Base-by-base conservation (phyloP, 352 stramenopile species). In the Pythium phragmiticola region DNA sequence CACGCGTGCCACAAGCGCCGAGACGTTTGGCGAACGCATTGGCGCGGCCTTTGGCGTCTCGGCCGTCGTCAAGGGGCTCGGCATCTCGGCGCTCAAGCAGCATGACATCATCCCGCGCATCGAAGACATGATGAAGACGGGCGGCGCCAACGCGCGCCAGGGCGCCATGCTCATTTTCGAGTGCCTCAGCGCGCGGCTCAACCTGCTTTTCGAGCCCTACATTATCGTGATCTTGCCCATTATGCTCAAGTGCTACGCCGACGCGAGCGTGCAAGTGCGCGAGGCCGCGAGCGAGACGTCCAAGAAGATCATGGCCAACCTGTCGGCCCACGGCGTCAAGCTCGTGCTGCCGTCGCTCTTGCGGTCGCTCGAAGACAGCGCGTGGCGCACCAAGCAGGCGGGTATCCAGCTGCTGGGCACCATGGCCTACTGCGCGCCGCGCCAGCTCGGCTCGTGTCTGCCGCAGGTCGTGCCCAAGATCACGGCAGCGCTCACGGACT, bases 301-400 rank as follows among this genome's bases (percentile, higher is more conserved):
- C 3, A 95, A 96, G 52, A 86, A 95, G 14, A 99, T 99, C 60
- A 99, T 99, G 97, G 87, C 84, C 41, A 99, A 99, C 58, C 80
- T 99, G 39, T 99, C 96, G 52, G 95, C 93, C 7, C 97, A 99
- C 76, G 98, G 98, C 59, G 97, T 99, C 23, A 99, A 99, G 77
- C 79, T 99, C 8, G 92, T 99, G 47, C 85, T 99, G 59, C 98
- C 97, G 45, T 97, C 97, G 49, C 94, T 99, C 19, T 77, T 99
- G 17, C 87, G 89, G 47, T 94, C 95, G 17, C 95, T 99, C 19
- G 84, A 97, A 56, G 90, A 98, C 68, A 80, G 81, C 13, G 75
- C 82, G 33, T 99, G 98, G 98, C 88, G 98, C 65, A 99, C 97
- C n/a, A 99, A 99, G 77, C 92, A 99, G 71, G 98, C 96, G 0